Evolutionary conservation across 2,329 filamentous ascomycete genomes (phyloP), one percentile per base, ranked within the genome.

Genomic region (Colletotrichum gloeosporioides): DNA sequence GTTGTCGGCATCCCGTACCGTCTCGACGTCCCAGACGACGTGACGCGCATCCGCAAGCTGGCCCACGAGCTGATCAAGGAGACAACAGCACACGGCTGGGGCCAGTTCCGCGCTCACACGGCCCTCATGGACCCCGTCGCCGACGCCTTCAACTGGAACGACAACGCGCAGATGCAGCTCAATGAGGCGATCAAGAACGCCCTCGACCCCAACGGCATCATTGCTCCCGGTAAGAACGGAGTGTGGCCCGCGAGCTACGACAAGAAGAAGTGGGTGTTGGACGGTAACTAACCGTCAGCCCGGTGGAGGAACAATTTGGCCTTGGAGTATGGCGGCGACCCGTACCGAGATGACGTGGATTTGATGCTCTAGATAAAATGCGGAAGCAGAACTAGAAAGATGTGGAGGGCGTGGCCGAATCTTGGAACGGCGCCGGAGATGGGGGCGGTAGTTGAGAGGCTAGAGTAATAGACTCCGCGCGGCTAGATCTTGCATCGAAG

Each of bases 1-100:
- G 90, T 91, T 75, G 86, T 89, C 10, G 88, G 88, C 72, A 88
- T 91, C 62, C 84, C 90, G 22, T 91, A 88, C 78, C 86, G 91
- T 71, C 83, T 86, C 3, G 84, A 84, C 31, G 83, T 87, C 25
- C 78, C 82, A 1, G 83, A 85, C 2, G 85, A 87, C 77, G 77
- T 82, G n/a, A 80, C 82, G 1, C 79, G 78, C 49, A 62, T 80
- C 55, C 76, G 73, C 22, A 57, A 68, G 39, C 72, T 81, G 16
- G 79, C 84, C 76, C 77, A 83, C 16, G 82, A 83, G 32, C 80
- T 86, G 74, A 84, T 86, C 16, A 82, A 83, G 25, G 84, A 87
- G 70, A 85, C 84, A 36, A 85, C 86, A 0, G 80, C 78, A 13
- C 77, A 83, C 12, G 86, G 85, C 6, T 88, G 84, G 71, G 86